Evolutionary conservation across 208 protist genomes (phyloP).

Genomic region (Balamuthia mandrillaris): DNA sequence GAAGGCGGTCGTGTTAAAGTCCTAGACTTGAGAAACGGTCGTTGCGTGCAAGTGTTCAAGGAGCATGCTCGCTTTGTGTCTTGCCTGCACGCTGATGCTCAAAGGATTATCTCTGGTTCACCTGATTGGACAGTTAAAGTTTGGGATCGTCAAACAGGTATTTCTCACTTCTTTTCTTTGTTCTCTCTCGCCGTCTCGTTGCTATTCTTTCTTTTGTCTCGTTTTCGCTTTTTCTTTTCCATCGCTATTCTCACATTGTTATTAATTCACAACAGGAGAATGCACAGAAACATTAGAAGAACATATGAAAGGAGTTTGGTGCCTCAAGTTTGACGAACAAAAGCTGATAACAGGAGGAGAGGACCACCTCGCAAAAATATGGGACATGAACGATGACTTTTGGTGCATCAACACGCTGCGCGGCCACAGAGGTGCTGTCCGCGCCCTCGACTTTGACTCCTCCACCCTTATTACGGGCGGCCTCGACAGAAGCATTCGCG

Average conservation of each 20-base stretch:
- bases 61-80: neutral
- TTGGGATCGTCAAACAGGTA: too few relatives aligned
- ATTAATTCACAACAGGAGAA: neutral
- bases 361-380: slow-evolving; percentile 5
- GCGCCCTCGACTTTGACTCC: neutral
- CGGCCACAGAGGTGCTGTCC: neutral
- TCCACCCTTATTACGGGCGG: neutral
- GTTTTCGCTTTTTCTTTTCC: too few relatives aligned
- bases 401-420: slow-evolving; percentile 35
- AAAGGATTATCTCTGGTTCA: neutral
- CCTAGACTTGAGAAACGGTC: neutral
- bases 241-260: too few relatives aligned
- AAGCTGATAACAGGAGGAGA: slow-evolving; percentile 21
- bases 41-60: neutral
- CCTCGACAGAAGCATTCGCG: neutral
- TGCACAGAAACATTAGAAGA: slow-evolving; percentile 19
- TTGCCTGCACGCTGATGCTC: neutral
- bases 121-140: slow-evolving; percentile 22
- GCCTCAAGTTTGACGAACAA: neutral
- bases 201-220: too few relatives aligned
- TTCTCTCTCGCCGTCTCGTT: too few relatives aligned
- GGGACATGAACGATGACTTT: slow-evolving; percentile 30
- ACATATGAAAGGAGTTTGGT: slow-evolving; percentile 10
- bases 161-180: too few relatives aligned
- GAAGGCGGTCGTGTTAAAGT: neutral